These are phyloP conservation scores for Nannizziopsis arthrosporioides DNA, from an alignment of 2,329 filamentous ascomycete genomes.

Conservation along the genomic window DNA sequence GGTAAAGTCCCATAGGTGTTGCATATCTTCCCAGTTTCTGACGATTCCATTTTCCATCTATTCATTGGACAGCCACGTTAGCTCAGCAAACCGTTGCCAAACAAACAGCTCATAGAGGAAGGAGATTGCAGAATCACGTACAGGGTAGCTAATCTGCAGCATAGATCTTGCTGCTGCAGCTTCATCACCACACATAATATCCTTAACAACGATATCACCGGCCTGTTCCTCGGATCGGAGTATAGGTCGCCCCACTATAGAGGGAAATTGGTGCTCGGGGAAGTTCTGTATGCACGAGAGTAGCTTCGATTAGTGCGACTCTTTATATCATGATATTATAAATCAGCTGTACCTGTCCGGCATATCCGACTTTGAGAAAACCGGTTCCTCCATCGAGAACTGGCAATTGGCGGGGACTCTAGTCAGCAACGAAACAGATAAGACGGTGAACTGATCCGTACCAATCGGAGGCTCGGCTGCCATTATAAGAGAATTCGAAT, in stretches of 20 bases:
- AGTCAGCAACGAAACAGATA: conserved; percentile 21
- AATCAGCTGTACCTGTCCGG: conserved; percentile 54
- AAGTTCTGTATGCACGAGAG: conserved; percentile 58
- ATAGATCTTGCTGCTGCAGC: conserved; percentile 89
- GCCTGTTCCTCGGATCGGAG: conserved; percentile 86
- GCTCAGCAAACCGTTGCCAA: conserved; percentile 6
- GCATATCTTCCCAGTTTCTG: conserved; percentile 99
- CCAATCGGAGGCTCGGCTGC: conserved; percentile 43
- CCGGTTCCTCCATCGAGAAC: conserved; percentile 99
- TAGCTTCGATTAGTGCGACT: background rate
- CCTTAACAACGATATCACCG: conserved; percentile 67
- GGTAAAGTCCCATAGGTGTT: conserved; percentile 98
- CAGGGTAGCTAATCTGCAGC: conserved; percentile 95
- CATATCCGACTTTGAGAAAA: conserved; percentile 99
- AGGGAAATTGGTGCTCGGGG: conserved; percentile 95
- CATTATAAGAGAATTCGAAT: background rate
- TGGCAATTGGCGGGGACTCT: conserved; percentile 31
- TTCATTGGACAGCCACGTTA: conserved; percentile 8
- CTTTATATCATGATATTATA: background rate
- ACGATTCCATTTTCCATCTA: conserved; percentile 99
- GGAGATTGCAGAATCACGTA: conserved; percentile 31
- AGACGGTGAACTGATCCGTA: conserved; percentile 22
- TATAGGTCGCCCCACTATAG: conserved; percentile 95
- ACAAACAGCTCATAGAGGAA: conserved; percentile 15
- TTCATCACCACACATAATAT: conserved; percentile 99